Evolutionary conservation across 169 alveolate genomes (phyloP).

Genomic region (Hepatocystis sp.): DNA sequence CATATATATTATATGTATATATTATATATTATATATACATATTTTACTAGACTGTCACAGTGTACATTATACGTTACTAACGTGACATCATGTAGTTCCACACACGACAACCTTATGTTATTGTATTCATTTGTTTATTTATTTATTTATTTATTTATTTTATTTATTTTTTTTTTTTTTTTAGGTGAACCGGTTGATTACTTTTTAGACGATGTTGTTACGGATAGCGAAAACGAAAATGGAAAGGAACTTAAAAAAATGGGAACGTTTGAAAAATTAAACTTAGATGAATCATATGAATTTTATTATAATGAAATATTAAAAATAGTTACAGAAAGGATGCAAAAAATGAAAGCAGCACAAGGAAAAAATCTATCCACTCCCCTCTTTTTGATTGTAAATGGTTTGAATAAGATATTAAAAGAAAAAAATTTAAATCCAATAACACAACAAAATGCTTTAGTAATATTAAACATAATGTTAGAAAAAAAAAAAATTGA

Average conservation of each 20-base stretch:
- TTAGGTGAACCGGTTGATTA: constrained; percentile 58
- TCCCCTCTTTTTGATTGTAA: constrained; percentile 50
- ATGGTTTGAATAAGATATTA: constrained; percentile 33
- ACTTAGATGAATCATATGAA: constrained; percentile 58
- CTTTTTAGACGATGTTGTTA: constrained; percentile 44
- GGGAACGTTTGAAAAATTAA: constrained; percentile 37
- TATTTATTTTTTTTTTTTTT: too few relatives aligned
- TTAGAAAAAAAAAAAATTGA: constrained; percentile 36
- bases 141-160: too few relatives aligned
- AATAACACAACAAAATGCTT: constrained; percentile 24
- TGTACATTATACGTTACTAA: too few relatives aligned
- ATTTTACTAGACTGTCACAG: too few relatives aligned
- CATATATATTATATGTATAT: neutral
- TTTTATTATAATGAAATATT: constrained; percentile 53
- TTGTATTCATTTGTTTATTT: too few relatives aligned
- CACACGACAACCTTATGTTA: too few relatives aligned
- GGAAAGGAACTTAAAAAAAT: constrained; percentile 24
- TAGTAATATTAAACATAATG: constrained; percentile 62
- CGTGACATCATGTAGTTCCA: too few relatives aligned
- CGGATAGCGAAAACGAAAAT: constrained; percentile 56
- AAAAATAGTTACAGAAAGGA: constrained; percentile 39
- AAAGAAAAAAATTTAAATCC: constrained; percentile 17
- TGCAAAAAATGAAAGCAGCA: constrained; percentile 64
- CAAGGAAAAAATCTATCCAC: constrained; percentile 68
- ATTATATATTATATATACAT: too few relatives aligned